phyloP scores from a whole-genome alignment of 208 protist species.

The Novymonas esmeraldas region DNA sequence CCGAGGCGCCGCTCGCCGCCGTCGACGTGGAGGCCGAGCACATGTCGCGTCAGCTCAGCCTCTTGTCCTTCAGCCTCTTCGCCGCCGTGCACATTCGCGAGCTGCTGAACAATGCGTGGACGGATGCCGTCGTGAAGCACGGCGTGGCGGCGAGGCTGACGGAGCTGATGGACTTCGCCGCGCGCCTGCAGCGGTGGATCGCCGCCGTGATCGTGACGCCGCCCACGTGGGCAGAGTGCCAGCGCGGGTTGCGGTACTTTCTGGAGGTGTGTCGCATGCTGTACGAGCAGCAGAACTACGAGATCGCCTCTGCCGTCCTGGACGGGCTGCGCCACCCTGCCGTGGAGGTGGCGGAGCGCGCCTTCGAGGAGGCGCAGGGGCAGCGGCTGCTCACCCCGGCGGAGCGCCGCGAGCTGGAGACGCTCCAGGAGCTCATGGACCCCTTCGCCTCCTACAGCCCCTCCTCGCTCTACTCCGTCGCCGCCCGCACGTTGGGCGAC shows the following conservation, averaged over 20 bases:
- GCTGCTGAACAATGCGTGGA: constrained; percentile 74
- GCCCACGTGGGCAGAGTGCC: constrained; percentile 45
- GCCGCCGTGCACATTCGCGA: constrained; percentile 54
- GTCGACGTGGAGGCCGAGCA: constrained; percentile 33
- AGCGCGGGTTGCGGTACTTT: constrained; percentile 32
- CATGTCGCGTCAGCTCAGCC: constrained; percentile 53
- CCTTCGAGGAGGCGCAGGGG: constrained; percentile 31
- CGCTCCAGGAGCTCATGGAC: constrained; percentile 61
- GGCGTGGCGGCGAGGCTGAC: constrained; percentile 45
- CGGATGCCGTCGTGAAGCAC: constrained; percentile 26
- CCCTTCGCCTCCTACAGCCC: constrained; percentile 70
- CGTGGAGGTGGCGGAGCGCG: constrained; percentile 34
- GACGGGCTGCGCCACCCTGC: constrained; percentile 56
- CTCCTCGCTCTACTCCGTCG: constrained; percentile 60
- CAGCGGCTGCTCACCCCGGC: constrained; percentile 35
- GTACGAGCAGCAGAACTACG: constrained; percentile 76
- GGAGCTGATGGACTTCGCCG: constrained; percentile 51
- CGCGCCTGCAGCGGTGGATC: constrained; percentile 50
- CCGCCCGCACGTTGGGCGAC: constrained; percentile 43
- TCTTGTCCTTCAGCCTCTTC: constrained; percentile 72
- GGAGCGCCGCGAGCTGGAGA: constrained; percentile 42
- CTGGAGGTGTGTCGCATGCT: constrained; percentile 57
- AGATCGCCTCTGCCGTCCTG: constrained; percentile 61
- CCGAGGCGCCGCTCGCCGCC: constrained; percentile 15
- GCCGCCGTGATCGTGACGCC: constrained; percentile 50